Base-by-base conservation (phyloP, 768 basidiomycete species). In the Pisolithus marmoratus region DNA sequence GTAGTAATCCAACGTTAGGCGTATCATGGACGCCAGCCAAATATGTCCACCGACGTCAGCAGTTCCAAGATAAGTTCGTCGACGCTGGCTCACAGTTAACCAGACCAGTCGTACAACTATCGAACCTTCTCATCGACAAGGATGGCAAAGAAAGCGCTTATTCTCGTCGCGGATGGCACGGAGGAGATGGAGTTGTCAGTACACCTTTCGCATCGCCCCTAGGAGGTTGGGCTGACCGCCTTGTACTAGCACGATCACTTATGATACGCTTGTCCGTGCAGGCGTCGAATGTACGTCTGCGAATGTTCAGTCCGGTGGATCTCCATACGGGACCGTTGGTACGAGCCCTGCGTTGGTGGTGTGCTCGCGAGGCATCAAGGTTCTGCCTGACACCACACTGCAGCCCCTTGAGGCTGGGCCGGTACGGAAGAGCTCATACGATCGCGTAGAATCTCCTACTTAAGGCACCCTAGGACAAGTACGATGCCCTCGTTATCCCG, bases 161-260 rank as follows among this genome's bases (percentile, higher is more conserved):
- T 92, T 44, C 72, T 92, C 22, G 78, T 92, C 24, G 85, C 89
- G 17, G 78, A 90, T 62, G 90, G 90, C 12, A 90, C 90, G 1
- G 90, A 92, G 63, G 90, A 92, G 70, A 90, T 90, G 83, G 89
- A 90, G 68, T 91, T 90, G 89, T 87, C 61, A 58, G 82, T 50
- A 61, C n/a, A 22, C 7, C 31, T 45, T 50, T 46, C 22, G 38
- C 42, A 9, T 19, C 37, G 26, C 29, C 56, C 23, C 50, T 51
- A 42, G 27, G 27, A n/a, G n/a, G 8, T 2, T 14, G 19, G 38
- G 23, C 31, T 29, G 2, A 6, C 5, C 51, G 27, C 34, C 23
- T 40, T 34, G 19, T 61, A n/a, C n/a, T n/a, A 91, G 88, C 59
- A 88, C 87, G 8, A 84, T 91, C 69, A 77, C 82, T 9, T 92